Percentiles rank a stretch among this genome's conserved stretches.
Conservation (phyloP, 2,329 filamentous ascomycete species). For the Penicillium sp. region DNA sequence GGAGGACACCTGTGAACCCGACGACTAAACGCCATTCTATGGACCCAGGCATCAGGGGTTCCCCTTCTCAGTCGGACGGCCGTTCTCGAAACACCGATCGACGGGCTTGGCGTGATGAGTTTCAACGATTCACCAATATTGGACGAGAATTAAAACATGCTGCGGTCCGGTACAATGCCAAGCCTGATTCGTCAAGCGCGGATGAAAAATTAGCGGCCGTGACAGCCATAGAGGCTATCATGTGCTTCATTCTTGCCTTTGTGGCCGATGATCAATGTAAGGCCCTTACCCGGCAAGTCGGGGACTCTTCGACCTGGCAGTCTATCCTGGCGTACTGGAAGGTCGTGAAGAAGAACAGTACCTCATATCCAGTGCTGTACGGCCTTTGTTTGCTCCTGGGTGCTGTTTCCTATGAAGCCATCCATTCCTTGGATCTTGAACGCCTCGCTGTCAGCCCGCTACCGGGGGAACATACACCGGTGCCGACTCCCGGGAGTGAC, state of each 20-base stretch:
- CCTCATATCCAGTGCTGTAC: slow-evolving; percentile 41
- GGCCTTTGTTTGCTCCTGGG: slow-evolving; percentile 48
- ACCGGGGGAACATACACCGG: slow-evolving; percentile 39
- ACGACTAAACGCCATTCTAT: slow-evolving; percentile 30
- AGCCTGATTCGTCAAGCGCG: slow-evolving; percentile 26
- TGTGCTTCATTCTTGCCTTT: slow-evolving; percentile 51
- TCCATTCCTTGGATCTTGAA: slow-evolving; percentile 47
- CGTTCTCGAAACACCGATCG: slow-evolving; percentile 37
- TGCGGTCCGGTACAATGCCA: slow-evolving; percentile 37
- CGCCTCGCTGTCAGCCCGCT: slow-evolving; percentile 43
- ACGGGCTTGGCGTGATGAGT: slow-evolving; percentile 45
- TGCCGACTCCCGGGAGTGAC: slow-evolving; percentile 47
- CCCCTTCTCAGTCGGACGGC: slow-evolving; percentile 29
- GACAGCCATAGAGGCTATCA: slow-evolving; percentile 46
- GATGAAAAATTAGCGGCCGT: slow-evolving; percentile 41
- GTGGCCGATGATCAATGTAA: slow-evolving; percentile 44
- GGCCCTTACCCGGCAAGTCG: slow-evolving; percentile 36
- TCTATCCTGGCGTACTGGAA: slow-evolving; percentile 50
- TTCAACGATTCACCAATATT: slow-evolving; percentile 43
- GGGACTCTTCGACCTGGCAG: slow-evolving; percentile 46
- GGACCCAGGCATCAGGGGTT: slow-evolving; percentile 29
- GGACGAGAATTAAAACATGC: slow-evolving; percentile 50
- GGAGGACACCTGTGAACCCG: slow-evolving; percentile 38
- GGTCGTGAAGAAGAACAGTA: slow-evolving; percentile 42
- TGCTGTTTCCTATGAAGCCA: slow-evolving; percentile 48